Conservation (phyloP, 1,284 basidiomycete species). For the Binderoboletus segoi region DNA sequence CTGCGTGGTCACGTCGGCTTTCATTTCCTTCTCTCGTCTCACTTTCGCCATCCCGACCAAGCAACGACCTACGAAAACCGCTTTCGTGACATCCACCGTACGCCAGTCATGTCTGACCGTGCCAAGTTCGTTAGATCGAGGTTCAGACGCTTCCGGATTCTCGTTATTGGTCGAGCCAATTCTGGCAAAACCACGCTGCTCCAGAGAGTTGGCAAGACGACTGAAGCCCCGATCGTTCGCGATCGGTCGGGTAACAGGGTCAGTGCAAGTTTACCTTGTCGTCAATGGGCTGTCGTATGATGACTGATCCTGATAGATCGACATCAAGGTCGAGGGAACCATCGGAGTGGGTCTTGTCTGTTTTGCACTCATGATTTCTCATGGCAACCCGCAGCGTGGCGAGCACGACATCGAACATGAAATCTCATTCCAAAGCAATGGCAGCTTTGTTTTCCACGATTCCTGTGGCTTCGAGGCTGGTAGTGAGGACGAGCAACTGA, state of each 20-base stretch:
- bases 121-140: neutral
- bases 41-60: too few species aligned
- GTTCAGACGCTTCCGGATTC: constrained; percentile 3
- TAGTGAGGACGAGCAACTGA: constrained; percentile 17
- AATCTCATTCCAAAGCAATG: constrained; percentile 27
- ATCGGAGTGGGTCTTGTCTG: neutral
- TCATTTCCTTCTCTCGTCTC: too few species aligned
- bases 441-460: constrained; percentile 32
- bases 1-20: too few species aligned
- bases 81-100: too few species aligned
- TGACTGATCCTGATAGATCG: neutral
- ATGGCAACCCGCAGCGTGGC: constrained; percentile 24
- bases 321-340: neutral
- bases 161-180: constrained; percentile 7
- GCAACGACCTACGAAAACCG: too few species aligned
- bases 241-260: neutral
- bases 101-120: neutral
- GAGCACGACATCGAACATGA: constrained; percentile 35
- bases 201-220: constrained; percentile 6
- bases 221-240: neutral
- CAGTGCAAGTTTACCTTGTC: neutral
- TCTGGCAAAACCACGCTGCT: constrained; percentile 4
- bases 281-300: too few species aligned
- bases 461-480: constrained; percentile 24
- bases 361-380: neutral